Evolutionary conservation across 140 eudicot genomes (phyloP), one percentile per base, ranked within the genome.

Genomic region (Oenanthe javanica): DNA sequence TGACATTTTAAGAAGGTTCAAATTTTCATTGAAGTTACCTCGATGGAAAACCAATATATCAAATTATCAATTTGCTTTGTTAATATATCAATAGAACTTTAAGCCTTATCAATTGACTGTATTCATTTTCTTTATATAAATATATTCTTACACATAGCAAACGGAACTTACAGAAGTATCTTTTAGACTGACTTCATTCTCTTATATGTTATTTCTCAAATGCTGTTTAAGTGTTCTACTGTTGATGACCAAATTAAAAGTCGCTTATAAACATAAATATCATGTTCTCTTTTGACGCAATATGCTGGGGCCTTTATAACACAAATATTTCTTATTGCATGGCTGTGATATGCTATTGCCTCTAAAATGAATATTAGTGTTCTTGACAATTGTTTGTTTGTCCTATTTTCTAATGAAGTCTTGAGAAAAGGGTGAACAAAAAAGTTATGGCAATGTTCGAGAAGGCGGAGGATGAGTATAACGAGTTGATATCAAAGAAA

Each of bases 391-490:
- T 78, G 27, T 51, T 84, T 83, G 42, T 77, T 14, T 1, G 76
- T 79, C 40, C 50, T 57, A 50, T 77, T 79, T 73, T 83, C 78
- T 84, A 36, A 47, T 86, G 46, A 69, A 96, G 99, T 83, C 98
- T 96, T 72, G 99, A 96, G 90, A 96, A 96, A 84, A 84, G 99
- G 85, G 98, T 96, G 79, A 96, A 96, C 90, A 96, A 96, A 88
- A 96, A 93, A 84, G 99, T 96, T 72, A 91, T 96, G 96, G 91
- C 99, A 55, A 93, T 96, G 99, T 96, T 96, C 82, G 99, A 96
- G 90, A 96, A 93, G 85, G 99, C 99, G 76, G 99, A 96, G 87
- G 99, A 96, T 50, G 99, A 93, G 88, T 96, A 93, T 85, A 93
- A 91, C 81, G 98, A 88, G 84, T 88, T 96, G 87, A 86, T 96